These are phyloP conservation scores for Aureobasidium sp. DNA, from an alignment of 2,329 filamentous ascomycete genomes.

Conservation along the genomic window DNA sequence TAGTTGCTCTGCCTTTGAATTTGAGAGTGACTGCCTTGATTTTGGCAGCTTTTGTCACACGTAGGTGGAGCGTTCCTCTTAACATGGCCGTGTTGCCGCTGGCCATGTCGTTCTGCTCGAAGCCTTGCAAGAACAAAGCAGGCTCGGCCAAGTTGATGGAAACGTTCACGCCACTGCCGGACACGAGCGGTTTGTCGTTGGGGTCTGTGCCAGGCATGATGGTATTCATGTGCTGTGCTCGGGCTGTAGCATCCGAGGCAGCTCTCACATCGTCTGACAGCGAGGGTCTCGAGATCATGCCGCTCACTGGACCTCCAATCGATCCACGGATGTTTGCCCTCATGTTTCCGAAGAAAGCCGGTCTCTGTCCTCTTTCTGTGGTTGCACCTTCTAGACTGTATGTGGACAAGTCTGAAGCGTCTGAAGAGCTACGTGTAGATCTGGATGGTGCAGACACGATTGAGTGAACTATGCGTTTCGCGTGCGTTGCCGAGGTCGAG, in stretches of 20 bases:
- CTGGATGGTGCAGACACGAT: constrained; percentile 20
- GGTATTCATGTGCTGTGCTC: not conserved
- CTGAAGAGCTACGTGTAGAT: constrained; percentile 12
- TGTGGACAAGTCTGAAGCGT: constrained; percentile 21
- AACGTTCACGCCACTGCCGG: constrained; percentile 65
- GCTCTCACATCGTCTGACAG: constrained; percentile 33
- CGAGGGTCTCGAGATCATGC: constrained; percentile 32
- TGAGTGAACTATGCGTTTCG: constrained; percentile 41
- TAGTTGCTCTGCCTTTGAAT: constrained; percentile 74
- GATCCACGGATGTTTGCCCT: constrained; percentile 32
- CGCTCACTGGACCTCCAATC: constrained; percentile 31
- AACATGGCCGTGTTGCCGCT: constrained; percentile 69
- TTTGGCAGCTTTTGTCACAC: constrained; percentile 81
- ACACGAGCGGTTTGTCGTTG: constrained; percentile 63
- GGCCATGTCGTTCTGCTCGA: constrained; percentile 59
- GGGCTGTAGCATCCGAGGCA: constrained; percentile 23
- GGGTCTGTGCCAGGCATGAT: constrained; percentile 24
- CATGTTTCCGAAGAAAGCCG: constrained; percentile 21
- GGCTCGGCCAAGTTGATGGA: constrained; percentile 69
- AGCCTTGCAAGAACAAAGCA: constrained; percentile 70
- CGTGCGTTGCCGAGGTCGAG: constrained; percentile 41
- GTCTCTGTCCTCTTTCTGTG: not conserved
- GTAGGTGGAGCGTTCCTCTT: constrained; percentile 71
- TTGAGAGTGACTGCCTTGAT: constrained; percentile 85
- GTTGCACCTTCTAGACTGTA: not conserved